Evolutionary conservation across 805 yeast genomes (phyloP).

Genomic region (Phaffomyces thermotolerans): DNA sequence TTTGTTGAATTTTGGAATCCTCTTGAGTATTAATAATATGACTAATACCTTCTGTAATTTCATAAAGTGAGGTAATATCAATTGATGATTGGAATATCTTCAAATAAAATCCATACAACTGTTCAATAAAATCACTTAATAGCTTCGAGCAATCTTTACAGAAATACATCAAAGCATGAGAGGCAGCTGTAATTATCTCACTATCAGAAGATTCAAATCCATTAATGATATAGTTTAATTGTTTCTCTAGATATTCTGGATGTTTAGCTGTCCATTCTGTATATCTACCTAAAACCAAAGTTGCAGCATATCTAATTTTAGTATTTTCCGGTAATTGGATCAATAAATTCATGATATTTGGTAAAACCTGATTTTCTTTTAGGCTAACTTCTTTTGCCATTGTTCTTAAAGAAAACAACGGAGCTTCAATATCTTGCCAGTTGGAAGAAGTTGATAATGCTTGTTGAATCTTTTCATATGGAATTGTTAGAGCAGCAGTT

Average conservation of each 20-base stretch:
- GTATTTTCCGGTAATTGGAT: conserved; percentile 75
- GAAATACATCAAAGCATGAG: conserved; percentile 89
- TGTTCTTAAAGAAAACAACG: conserved; percentile 80
- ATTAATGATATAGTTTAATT: conserved; percentile 72
- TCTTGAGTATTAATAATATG: conserved; percentile 65
- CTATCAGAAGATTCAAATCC: conserved; percentile 47
- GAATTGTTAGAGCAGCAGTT: conserved; percentile 57
- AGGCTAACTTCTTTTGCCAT: conserved; percentile 88
- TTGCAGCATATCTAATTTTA: conserved; percentile 85
- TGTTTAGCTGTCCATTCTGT: conserved; percentile 92
- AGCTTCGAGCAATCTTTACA: conserved; percentile 81
- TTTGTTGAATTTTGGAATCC: conserved; percentile 42
- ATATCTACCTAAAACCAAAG: conserved; percentile 90
- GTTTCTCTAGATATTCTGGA: conserved; percentile 74
- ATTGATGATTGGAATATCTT: conserved; percentile 39
- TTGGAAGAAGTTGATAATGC: conserved; percentile 25
- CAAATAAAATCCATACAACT: conserved; percentile 66
- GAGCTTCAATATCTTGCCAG: conserved; percentile 90
- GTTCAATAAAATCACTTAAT: conserved; percentile 62
- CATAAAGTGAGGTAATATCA: conserved; percentile 64
- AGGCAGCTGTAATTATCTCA: conserved; percentile 70
- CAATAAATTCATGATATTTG: conserved; percentile 64
- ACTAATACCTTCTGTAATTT: conserved; percentile 84
- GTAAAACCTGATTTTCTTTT: conserved; percentile 59
- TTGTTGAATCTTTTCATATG: conserved; percentile 51